Conservation (phyloP, 805 yeast genomes). For the Metschnikowia peoriensis region DNA sequence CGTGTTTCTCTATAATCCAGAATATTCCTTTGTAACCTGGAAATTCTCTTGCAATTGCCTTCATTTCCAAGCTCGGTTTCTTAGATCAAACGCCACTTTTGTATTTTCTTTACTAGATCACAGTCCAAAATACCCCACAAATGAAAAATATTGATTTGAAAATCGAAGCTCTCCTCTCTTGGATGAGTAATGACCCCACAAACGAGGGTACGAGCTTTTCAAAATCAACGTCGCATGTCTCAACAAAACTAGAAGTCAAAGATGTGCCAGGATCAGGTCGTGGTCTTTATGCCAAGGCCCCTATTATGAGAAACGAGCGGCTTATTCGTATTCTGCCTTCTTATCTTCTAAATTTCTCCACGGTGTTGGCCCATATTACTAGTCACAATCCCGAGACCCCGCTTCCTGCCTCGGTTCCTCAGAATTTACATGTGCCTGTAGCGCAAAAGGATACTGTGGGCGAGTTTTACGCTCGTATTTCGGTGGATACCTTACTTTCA, state of each 20-base stretch:
- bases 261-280: conserved; percentile 54
- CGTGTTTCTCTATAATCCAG: no score
- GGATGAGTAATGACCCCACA: conserved; percentile 21
- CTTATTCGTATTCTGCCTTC: conserved; percentile 58
- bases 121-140: background rate
- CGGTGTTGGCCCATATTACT: conserved; percentile 44
- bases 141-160: conserved; percentile 14
- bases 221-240: conserved; percentile 23
- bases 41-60: no score
- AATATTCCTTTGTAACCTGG: no score
- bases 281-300: conserved; percentile 49
- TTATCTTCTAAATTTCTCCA: conserved; percentile 56
- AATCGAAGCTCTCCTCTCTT: conserved; percentile 22
- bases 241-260: conserved; percentile 40
- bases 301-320: conserved; percentile 40
- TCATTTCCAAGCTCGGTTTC: no score
- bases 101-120: background rate
- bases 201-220: background rate
- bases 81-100: no score
- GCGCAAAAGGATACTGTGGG: conserved; percentile 25
- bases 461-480: conserved; percentile 30
- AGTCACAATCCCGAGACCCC: conserved; percentile 41
- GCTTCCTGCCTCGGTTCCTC: conserved; percentile 20
- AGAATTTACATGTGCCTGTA: conserved; percentile 25
- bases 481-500: conserved; percentile 32